Conservation (phyloP, 2,329 filamentous ascomycete genomes). For the Sclerotinia sclerotiorum region DNA sequence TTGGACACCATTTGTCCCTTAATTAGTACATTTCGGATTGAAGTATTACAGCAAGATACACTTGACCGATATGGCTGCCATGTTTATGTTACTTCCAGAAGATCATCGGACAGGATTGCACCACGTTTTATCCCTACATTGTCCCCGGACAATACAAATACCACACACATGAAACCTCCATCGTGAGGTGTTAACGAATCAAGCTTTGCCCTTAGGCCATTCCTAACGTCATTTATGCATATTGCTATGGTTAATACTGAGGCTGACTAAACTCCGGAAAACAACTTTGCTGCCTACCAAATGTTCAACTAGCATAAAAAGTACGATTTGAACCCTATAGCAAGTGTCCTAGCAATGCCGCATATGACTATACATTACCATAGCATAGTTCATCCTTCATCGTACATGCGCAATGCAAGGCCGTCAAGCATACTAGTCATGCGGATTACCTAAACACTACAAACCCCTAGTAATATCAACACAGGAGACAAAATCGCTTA, state of each 20-base stretch:
- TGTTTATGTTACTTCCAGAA: not conserved
- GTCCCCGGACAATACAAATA: not conserved
- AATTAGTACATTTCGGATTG: not conserved
- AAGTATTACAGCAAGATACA: not conserved
- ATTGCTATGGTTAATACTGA: not conserved
- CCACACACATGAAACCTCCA: conserved; percentile 15
- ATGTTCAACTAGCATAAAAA: not conserved
- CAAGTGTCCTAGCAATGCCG: not conserved
- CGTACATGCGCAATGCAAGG: conserved; percentile 1
- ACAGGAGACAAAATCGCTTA: not conserved
- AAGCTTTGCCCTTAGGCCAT: not conserved
- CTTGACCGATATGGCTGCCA: conserved; percentile 9
- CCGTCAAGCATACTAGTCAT: not conserved
- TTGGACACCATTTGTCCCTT: not conserved
- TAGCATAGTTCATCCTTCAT: not conserved
- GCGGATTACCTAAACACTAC: not conserved
- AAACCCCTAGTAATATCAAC: not conserved
- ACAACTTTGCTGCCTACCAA: not conserved
- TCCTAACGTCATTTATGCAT: not conserved
- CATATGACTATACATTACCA: not conserved
- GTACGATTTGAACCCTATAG: not conserved
- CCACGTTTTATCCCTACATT: conserved; percentile 6
- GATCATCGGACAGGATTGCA: not conserved
- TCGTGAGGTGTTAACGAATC: not conserved
- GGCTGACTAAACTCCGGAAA: not conserved